Percentiles rank a stretch among this genome's conserved stretches.
Evolutionary conservation across 2,329 filamentous ascomycete genomes (phyloP).

Genomic region (Penicillium expansum): DNA sequence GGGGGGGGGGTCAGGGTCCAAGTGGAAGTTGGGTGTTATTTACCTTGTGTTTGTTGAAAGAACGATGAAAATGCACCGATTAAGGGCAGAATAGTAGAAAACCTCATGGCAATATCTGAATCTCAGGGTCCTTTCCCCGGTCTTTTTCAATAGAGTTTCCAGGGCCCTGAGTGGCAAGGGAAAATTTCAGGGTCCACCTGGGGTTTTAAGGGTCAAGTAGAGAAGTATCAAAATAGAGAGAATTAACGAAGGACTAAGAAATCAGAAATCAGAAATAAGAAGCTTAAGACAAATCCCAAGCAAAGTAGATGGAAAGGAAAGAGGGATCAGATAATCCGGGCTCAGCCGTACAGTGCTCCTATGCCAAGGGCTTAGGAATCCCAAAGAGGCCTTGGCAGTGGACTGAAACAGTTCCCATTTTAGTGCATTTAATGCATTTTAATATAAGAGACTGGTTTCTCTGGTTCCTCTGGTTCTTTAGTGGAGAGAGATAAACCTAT

Average conservation of each 20-base stretch:
- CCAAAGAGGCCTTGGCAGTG: conserved; percentile 1
- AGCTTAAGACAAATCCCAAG: too few relatives aligned
- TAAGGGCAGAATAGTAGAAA: conserved; percentile 17
- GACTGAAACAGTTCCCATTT: conserved; percentile 1
- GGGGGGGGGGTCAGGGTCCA: background rate
- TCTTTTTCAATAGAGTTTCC: conserved; percentile 15
- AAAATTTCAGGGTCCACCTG: background rate
- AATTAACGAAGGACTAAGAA: background rate
- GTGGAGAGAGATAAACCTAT: background rate
- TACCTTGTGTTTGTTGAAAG: conserved; percentile 19
- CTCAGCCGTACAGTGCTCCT: background rate
- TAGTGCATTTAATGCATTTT: background rate
- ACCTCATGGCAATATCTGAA: conserved; percentile 18
- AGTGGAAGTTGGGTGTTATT: background rate
- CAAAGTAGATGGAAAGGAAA: background rate
- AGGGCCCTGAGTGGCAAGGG: conserved; percentile 13
- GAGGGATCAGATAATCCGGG: conserved; percentile 3
- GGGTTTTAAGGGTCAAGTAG: background rate
- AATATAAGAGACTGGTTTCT: background rate
- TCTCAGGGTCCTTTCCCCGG: conserved; percentile 2
- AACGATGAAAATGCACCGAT: conserved; percentile 17
- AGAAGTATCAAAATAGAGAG: background rate
- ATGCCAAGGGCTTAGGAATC: conserved; percentile 18
- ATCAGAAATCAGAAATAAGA: too few relatives aligned
- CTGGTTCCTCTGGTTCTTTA: background rate